phyloP scores from a whole-genome alignment of 2,329 filamentous ascomycete genomes.

The Truncatella angustata region DNA sequence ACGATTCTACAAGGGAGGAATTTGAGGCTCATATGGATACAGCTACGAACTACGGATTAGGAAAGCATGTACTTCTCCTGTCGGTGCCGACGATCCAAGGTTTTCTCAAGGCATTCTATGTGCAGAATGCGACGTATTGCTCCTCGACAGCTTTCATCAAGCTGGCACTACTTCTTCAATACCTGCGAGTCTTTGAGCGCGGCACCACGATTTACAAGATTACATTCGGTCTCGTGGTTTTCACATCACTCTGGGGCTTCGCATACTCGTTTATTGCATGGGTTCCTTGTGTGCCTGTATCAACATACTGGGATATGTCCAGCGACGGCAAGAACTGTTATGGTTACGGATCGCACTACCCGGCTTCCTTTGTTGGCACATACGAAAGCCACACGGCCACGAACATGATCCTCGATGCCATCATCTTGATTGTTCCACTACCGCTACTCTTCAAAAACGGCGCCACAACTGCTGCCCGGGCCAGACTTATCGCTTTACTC shows the following conservation, averaged over 20 bases:
- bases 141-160: slow-evolving; percentile 25
- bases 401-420: slow-evolving; percentile 32
- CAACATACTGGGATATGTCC: slow-evolving; percentile 18
- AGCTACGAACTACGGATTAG: slow-evolving; percentile 19
- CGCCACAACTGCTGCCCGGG: slow-evolving; percentile 18
- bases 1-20: not conserved
- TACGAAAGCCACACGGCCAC: slow-evolving; percentile 30
- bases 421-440: slow-evolving; percentile 31
- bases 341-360: slow-evolving; percentile 27
- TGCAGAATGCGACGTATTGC: slow-evolving; percentile 22
- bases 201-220: slow-evolving; percentile 17
- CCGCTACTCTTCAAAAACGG: slow-evolving; percentile 28
- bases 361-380: slow-evolving; percentile 25
- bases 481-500: slow-evolving; percentile 27
- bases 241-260: slow-evolving; percentile 29
- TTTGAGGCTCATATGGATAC: not conserved
- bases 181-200: slow-evolving; percentile 24
- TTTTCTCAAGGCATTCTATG: slow-evolving; percentile 24
- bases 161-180: slow-evolving; percentile 23
- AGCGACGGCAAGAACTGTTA: slow-evolving; percentile 20
- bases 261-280: slow-evolving; percentile 29
- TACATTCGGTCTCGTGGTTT: slow-evolving; percentile 19
- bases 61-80: slow-evolving; percentile 22
- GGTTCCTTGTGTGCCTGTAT: slow-evolving; percentile 26
- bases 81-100: slow-evolving; percentile 11